Evolutionary conservation across 148 eudicot genomes (phyloP), one percentile per base, ranked within the genome.

Genomic region (Rhododendron simsii): DNA sequence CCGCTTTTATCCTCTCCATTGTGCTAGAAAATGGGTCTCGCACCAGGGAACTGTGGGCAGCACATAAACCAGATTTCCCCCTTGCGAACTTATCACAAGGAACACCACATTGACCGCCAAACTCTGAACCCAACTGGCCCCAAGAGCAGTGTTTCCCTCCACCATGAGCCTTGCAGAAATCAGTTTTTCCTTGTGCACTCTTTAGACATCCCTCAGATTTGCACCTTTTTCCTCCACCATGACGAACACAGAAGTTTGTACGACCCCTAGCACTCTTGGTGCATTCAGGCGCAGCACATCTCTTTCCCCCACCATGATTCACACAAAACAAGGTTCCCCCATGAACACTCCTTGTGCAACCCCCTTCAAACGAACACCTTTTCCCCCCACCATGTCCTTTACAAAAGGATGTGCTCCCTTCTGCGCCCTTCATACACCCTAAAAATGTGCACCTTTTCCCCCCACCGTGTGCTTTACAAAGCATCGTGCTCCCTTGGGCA

Each of bases 341-440:
- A 53, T 94, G 95, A 8, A 92, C 96, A 59, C 98, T 95, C 88
- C 92, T 95, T 0, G 93, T 53, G 87, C 98, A 94, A 0, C 93
- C 93, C 33, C 91, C 93, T 50, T 89, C 90, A 81, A 87, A 93
- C 1, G 95, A 83, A 45, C 98, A 95, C 67, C 96, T 87, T 86
- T 95, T 95, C 4, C 98, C 98, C 11, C 98, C 98, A 11, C 98
- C 98, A 57, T 94, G 98, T 7, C 93, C 97, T 89, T 95, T 94
- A 83, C 98, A 95, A 20, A 91, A 92, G 1, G 86, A 83, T 5
- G 96, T 95, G 86, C 94, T 94, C 59, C 98, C 98, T 82, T 94
- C 98, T 1, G 98, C 98, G 39, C 98, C 98, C 83, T 90, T 94
- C 8, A 85, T 89, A 87, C 98, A 96, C 81, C 96, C 94, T 55